phyloP scores from a whole-genome alignment of 2,329 filamentous ascomycete species.

The Diaporthe sp. region DNA sequence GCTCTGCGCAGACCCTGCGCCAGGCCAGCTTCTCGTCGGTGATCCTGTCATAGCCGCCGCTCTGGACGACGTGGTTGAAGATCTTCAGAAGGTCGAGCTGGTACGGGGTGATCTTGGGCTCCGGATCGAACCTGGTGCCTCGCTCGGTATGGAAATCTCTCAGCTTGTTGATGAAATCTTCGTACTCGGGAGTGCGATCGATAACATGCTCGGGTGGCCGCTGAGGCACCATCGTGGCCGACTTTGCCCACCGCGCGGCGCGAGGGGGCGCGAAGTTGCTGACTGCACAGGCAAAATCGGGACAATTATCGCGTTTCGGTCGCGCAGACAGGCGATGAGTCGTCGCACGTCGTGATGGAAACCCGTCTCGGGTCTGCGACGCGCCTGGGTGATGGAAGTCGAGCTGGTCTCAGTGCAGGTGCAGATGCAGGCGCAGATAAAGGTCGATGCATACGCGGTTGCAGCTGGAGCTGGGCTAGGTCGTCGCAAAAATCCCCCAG shows the following conservation, averaged over 20 bases:
- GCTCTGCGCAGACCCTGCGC: slow-evolving; percentile 82
- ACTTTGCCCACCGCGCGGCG: slow-evolving; percentile 9
- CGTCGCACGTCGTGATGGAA: not conserved
- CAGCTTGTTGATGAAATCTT: slow-evolving; percentile 82
- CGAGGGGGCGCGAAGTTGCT: not conserved
- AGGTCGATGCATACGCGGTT: not conserved
- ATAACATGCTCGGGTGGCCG: slow-evolving; percentile 55
- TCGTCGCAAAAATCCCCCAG: slow-evolving; percentile 24
- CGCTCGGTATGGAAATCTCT: slow-evolving; percentile 81
- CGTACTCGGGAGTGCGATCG: slow-evolving; percentile 77
- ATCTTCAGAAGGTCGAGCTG: slow-evolving; percentile 83
- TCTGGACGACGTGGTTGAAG: slow-evolving; percentile 80
- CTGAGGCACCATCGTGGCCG: slow-evolving; percentile 49
- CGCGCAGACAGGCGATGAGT: not conserved
- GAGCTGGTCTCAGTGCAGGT: slow-evolving; percentile 16
- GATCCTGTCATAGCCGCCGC: slow-evolving; percentile 88
- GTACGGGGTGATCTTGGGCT: slow-evolving; percentile 83
- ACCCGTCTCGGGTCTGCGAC: slow-evolving; percentile 1
- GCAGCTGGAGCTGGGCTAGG: slow-evolving; percentile 27
- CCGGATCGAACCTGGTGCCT: slow-evolving; percentile 82
- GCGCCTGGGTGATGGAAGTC: slow-evolving; percentile 20
- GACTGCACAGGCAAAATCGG: no score
- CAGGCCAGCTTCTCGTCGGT: slow-evolving; percentile 88
- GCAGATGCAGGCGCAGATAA: slow-evolving; percentile 1
- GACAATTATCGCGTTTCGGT: not conserved